These are phyloP conservation scores for Ophiosphaerella korrae DNA, from an alignment of 2,329 filamentous ascomycete genomes.

Conservation along the genomic window DNA sequence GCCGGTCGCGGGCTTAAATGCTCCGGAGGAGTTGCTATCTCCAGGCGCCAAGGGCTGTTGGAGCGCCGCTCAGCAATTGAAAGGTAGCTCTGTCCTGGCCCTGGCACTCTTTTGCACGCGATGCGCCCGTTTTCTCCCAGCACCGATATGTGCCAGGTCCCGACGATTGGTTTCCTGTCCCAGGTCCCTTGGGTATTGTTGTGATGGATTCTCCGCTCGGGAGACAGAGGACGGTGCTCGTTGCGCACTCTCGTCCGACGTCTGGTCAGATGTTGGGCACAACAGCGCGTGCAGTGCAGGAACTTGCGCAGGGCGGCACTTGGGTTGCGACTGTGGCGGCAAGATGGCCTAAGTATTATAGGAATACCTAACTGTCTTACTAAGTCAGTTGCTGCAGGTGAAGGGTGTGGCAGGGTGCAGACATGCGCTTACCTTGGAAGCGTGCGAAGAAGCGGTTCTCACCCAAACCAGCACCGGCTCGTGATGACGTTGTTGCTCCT, in stretches of 20 bases:
- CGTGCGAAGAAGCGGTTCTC: constrained; percentile 5
- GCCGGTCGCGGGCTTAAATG: constrained; percentile 36
- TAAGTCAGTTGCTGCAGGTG: not conserved
- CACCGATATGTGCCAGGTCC: not conserved
- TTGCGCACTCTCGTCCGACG: not conserved
- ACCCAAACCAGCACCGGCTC: constrained; percentile 1
- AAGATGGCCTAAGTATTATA: too few relatives aligned
- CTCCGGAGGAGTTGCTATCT: constrained; percentile 32
- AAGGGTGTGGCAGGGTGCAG: not conserved
- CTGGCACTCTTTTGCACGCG: constrained; percentile 8
- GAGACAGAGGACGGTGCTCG: too few relatives aligned
- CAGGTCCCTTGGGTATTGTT: not conserved
- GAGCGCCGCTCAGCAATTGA: constrained; percentile 16
- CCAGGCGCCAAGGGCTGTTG: constrained; percentile 25
- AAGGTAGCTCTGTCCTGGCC: constrained; percentile 17
- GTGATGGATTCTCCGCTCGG: not conserved
- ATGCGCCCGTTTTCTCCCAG: constrained; percentile 10
- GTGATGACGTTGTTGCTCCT: constrained; percentile 1
- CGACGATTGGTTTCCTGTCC: not conserved
- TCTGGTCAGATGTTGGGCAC: not conserved
- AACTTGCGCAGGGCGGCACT: not conserved
- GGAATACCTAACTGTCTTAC: too few relatives aligned
- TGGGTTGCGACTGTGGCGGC: not conserved
- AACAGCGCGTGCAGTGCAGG: not conserved
- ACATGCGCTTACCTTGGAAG: constrained; percentile 5